Conservation (phyloP, 2,329 filamentous ascomycete genomes). For the Thielaviopsis musarum region DNA sequence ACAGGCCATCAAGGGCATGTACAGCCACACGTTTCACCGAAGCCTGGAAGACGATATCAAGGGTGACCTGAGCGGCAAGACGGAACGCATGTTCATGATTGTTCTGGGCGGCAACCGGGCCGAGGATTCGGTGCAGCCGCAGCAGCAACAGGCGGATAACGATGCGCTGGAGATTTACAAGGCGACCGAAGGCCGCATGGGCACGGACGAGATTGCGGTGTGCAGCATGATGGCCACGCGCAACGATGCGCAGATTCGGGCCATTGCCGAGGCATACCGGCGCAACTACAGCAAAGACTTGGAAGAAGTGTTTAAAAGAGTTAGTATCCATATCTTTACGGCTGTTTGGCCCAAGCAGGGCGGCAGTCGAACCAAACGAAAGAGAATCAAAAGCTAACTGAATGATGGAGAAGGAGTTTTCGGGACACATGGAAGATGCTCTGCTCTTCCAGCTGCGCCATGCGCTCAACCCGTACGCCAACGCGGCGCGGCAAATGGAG, state of each 20-base stretch:
- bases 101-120: conserved; percentile 57
- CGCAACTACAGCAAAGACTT: conserved; percentile 54
- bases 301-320: conserved; percentile 55
- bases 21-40: conserved; percentile 48
- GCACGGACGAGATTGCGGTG: conserved; percentile 59
- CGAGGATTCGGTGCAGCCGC: conserved; percentile 61
- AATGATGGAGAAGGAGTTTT: conserved; percentile 45
- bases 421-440: conserved; percentile 80
- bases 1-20: conserved; percentile 66
- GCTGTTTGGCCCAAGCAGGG: not conserved
- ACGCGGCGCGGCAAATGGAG: conserved; percentile 70
- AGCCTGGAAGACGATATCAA: conserved; percentile 57
- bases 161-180: conserved; percentile 64
- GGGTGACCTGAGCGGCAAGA: conserved; percentile 71
- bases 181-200: conserved; percentile 55
- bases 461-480: conserved; percentile 65
- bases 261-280: conserved; percentile 60
- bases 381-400: not conserved
- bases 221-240: conserved; percentile 61
- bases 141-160: conserved; percentile 54
- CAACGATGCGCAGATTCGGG: conserved; percentile 70
- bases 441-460: conserved; percentile 63
- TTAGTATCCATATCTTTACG: conserved; percentile 19
- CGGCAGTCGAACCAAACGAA: too few species aligned
- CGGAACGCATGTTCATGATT: conserved; percentile 69